A percentile compares a stretch with the other conserved stretches of the same genome.
Evolutionary conservation across 2,329 filamentous ascomycete species (phyloP).

Genomic region (Colletotrichum magnum): DNA sequence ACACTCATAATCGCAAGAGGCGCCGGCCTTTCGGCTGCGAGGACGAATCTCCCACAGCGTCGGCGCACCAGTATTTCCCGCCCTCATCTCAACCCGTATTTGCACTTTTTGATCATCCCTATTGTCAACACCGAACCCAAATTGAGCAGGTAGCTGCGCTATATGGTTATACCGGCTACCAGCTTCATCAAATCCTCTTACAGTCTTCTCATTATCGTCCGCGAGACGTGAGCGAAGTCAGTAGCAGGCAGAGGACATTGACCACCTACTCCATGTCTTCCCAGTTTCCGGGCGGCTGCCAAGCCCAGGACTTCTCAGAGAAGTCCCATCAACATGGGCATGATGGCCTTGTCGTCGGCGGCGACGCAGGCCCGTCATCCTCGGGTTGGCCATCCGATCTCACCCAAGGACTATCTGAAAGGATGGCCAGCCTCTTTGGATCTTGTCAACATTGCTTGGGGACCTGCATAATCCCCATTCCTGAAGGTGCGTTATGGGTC

Average conservation of each 20-base stretch:
- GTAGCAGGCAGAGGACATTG: conserved; percentile 51
- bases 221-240: neutral
- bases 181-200: conserved; percentile 46
- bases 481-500: conserved; percentile 28
- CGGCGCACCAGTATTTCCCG: conserved; percentile 49
- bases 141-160: conserved; percentile 48
- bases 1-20: conserved; percentile 56
- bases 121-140: conserved; percentile 43
- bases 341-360: conserved; percentile 34
- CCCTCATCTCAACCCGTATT: conserved; percentile 44
- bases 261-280: conserved; percentile 51
- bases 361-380: conserved; percentile 31
- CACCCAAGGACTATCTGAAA: conserved; percentile 33
- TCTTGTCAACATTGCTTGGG: conserved; percentile 52
- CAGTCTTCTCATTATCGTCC: conserved; percentile 16
- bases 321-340: conserved; percentile 46
- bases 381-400: conserved; percentile 40
- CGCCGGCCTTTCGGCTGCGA: conserved; percentile 58
- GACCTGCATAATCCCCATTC: conserved; percentile 40
- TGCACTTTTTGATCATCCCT: conserved; percentile 45
- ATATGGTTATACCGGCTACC: conserved; percentile 51
- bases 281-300: conserved; percentile 42
- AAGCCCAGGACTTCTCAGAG: conserved; percentile 49
- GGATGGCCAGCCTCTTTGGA: conserved; percentile 48
- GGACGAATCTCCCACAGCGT: conserved; percentile 52